Conservation (phyloP, 441 rosid genomes). For the Jatropha podagrica region DNA sequence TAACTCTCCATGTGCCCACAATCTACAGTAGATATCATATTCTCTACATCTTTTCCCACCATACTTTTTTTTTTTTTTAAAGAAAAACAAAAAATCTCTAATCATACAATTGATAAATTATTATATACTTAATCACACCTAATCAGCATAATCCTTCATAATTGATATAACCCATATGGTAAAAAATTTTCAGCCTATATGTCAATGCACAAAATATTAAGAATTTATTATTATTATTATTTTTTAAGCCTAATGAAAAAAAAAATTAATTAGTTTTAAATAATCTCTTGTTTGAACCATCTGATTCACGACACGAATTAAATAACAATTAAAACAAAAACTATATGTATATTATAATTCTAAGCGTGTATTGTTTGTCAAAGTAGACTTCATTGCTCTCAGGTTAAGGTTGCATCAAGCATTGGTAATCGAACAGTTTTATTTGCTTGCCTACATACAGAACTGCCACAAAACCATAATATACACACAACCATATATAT, state of each 20-base stretch:
- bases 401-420: slow-evolving; percentile 10
- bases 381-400: slow-evolving; percentile 19
- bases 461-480: too few species aligned
- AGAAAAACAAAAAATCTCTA: slow-evolving; percentile 1
- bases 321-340: background rate
- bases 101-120: background rate
- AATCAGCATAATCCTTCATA: slow-evolving; percentile 39
- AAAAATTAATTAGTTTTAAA: slow-evolving; percentile 1
- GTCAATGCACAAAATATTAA: too few species aligned
- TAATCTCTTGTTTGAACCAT: slow-evolving; percentile 16
- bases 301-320: slow-evolving; percentile 43
- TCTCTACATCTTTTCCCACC: slow-evolving; percentile 56
- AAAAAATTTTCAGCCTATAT: too few species aligned
- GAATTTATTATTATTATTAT: too few species aligned
- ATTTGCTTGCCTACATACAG: slow-evolving; percentile 1
- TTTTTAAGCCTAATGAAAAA: background rate
- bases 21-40: slow-evolving; percentile 72
- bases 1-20: slow-evolving; percentile 64
- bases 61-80: slow-evolving; percentile 32
- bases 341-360: background rate
- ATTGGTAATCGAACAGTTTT: slow-evolving; percentile 19
- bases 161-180: background rate
- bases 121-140: slow-evolving; percentile 41
- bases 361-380: background rate
- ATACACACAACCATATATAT: background rate